phyloP scores from a whole-genome alignment of 305 asterid species.

The Nicotiana rustica region DNA sequence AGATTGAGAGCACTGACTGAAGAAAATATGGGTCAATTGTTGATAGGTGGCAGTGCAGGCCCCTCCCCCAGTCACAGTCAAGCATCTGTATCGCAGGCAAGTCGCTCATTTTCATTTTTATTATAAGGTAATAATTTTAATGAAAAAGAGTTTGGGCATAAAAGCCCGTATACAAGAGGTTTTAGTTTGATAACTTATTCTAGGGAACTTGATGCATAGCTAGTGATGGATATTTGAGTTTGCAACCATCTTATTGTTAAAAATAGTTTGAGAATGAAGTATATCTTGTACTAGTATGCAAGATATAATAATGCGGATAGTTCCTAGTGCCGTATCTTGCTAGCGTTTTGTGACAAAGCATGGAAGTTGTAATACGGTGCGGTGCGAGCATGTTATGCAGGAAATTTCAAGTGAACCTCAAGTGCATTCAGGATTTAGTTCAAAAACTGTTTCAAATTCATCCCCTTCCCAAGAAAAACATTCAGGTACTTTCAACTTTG shows the following conservation, averaged over 20 bases:
- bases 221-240: neutral
- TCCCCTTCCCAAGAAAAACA: constrained; percentile 41
- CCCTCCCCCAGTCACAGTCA: constrained; percentile 51
- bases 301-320: neutral
- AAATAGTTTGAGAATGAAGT: neutral
- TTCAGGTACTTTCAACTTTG: constrained; percentile 32
- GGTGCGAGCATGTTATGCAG: constrained; percentile 38
- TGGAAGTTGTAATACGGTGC: constrained; percentile 28
- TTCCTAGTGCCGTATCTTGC: constrained; percentile 1
- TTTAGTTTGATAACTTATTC: neutral
- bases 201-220: neutral
- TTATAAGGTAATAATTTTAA: no score
- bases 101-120: constrained; percentile 30
- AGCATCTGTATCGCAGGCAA: constrained; percentile 45
- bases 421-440: constrained; percentile 30
- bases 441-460: constrained; percentile 37
- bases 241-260: neutral
- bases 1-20: constrained; percentile 65
- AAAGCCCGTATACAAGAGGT: no score
- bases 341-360: neutral
- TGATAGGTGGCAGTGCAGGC: constrained; percentile 41
- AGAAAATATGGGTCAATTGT: constrained; percentile 50
- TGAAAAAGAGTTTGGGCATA: no score
- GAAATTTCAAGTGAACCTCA: constrained; percentile 41
- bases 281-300: neutral